Percentiles rank a stretch among this genome's conserved stretches.
Conservation (phyloP, 352 stramenopile species). For the Pythium rhizo-oryzae region DNA sequence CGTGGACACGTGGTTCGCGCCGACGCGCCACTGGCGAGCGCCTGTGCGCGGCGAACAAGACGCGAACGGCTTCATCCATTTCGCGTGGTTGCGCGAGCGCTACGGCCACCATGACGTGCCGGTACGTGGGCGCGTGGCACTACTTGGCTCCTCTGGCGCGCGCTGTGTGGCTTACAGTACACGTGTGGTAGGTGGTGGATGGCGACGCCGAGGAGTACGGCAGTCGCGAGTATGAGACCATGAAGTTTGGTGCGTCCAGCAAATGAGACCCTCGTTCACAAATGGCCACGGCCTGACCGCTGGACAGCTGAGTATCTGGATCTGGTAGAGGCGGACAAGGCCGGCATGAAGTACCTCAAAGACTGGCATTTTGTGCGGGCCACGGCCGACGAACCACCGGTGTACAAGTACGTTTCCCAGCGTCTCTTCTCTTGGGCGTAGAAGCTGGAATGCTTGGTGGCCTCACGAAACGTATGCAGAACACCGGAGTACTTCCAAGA, state of each 20-base stretch:
- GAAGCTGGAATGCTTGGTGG: background rate
- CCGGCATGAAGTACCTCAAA: conserved; percentile 79
- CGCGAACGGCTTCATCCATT: conserved; percentile 39
- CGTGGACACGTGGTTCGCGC: conserved; percentile 39
- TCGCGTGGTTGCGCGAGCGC: conserved; percentile 35
- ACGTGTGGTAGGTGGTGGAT: conserved; percentile 45
- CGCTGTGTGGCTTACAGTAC: background rate
- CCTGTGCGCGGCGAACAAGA: background rate
- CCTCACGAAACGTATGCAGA: conserved; percentile 26
- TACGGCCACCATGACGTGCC: conserved; percentile 64
- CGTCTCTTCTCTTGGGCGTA: background rate
- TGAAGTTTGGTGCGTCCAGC: conserved; percentile 53
- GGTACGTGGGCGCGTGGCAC: conserved; percentile 25
- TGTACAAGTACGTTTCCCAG: conserved; percentile 56
- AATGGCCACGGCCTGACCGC: background rate
- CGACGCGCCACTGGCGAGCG: conserved; percentile 21
- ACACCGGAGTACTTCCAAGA: conserved; percentile 88
- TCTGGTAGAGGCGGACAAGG: conserved; percentile 43
- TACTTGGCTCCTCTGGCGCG: background rate
- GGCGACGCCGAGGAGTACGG: conserved; percentile 64
- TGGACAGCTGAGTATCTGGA: conserved; percentile 65
- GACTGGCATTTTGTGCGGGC: conserved; percentile 86
- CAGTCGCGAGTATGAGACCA: conserved; percentile 51
- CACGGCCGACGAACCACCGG: conserved; percentile 37
- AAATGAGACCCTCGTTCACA: background rate